Evolutionary conservation across 768 basidiomycete genomes (phyloP), one percentile per base, ranked within the genome.

Genomic region (Mycena metata): DNA sequence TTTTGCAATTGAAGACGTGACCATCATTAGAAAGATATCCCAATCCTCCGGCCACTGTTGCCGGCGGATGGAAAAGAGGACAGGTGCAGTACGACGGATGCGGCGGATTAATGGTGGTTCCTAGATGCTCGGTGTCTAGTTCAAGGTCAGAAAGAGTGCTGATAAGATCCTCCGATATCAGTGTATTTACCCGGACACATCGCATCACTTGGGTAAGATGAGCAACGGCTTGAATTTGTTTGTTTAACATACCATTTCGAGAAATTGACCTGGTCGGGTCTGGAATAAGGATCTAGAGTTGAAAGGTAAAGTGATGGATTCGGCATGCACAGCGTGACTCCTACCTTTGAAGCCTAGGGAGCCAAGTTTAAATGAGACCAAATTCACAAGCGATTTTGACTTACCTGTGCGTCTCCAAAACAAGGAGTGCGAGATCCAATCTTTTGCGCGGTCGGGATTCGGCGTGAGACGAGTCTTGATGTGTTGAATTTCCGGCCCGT

Each of bases 341-440:
- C 15, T 39, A 83, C 83, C 83, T 80, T 84, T 87, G 77, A 88
- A 88, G 3, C 84, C 86, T 88, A 30, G 43, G 11, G 36, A 57
- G 8, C 30, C 13, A 47, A 50, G 13, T 26, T 8, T 26, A 54
- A 9, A 35, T 54, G 17, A 5, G 33, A 1, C 54, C n/a, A 13
- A 19, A 23, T 5, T n/a, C 43, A 16, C 2, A 3, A 23, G n/a
- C 59, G 16, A 30, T 30, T 19, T 49, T 50, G 13, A 15, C 1
- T 35, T 61, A 89, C 89, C 90, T 67, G 83, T 82, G n/a, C 89
- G 82, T 65, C 82, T 81, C 89, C 89, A 90, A 69, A 83, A 85
- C 36, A 90, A 69, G 26, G 74, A 78, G 66, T 90, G 89, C 10
- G 86, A 84, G 42, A 90, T 76, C 70, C 78, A 80, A 66, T 90